A percentile compares a stretch with the other conserved stretches of the same genome.
Evolutionary conservation across 345 rosid genomes (phyloP).

Genomic region (Citrus trifoliata): DNA sequence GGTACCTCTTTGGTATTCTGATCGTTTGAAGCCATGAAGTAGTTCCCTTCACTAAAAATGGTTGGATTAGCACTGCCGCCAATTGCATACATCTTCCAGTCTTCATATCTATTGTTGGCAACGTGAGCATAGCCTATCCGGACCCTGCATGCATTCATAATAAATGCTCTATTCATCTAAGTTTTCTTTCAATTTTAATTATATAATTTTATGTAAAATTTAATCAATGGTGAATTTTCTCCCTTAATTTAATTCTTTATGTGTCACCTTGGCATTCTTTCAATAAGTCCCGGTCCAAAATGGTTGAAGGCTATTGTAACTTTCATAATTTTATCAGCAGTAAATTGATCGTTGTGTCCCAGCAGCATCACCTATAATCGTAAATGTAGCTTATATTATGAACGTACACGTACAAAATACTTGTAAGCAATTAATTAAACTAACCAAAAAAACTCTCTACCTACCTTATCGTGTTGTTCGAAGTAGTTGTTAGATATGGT

Average conservation of each 20-base stretch:
- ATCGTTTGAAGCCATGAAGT: slow-evolving; percentile 62
- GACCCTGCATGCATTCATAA: slow-evolving; percentile 42
- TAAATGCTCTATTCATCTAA: neutral
- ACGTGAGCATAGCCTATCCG: slow-evolving; percentile 86
- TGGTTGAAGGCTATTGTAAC: slow-evolving; percentile 81
- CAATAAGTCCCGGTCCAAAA: slow-evolving; percentile 79
- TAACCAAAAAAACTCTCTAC: neutral
- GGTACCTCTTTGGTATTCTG: slow-evolving; percentile 57
- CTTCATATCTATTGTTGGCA: slow-evolving; percentile 85
- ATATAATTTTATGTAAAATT: too few relatives aligned
- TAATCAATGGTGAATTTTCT: too few relatives aligned
- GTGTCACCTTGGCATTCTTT: slow-evolving; percentile 91
- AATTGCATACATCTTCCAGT: slow-evolving; percentile 92
- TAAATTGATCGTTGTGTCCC: slow-evolving; percentile 73
- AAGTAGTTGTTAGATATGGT: slow-evolving; percentile 86
- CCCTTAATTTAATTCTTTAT: too few relatives aligned
- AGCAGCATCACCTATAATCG: slow-evolving; percentile 66
- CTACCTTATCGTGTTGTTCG: slow-evolving; percentile 74
- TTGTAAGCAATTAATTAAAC: too few relatives aligned
- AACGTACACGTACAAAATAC: neutral
- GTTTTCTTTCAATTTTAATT: neutral
- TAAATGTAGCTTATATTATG: neutral
- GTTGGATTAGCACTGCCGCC: slow-evolving; percentile 95
- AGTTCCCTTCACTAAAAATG: slow-evolving; percentile 86
- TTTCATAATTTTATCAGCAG: slow-evolving; percentile 74